Conservation (phyloP, 1,139 yeast genomes). For the Oligophagozyma castellii region DNA sequence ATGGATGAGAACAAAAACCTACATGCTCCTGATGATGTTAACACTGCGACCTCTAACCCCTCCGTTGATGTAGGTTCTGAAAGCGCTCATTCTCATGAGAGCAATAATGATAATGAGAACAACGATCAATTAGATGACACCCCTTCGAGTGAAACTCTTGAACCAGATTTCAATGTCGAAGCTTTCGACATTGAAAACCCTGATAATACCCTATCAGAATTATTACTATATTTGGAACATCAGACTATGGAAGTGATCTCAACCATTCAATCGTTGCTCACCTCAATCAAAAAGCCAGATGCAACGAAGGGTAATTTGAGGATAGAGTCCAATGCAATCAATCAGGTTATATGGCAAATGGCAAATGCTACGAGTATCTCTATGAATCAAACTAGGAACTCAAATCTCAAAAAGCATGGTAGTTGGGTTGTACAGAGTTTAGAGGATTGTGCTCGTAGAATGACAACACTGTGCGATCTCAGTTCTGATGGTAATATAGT, state of each 20-base stretch:
- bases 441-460: constrained; percentile 73
- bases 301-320: constrained; percentile 67
- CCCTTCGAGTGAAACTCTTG: constrained; percentile 2
- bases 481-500: constrained; percentile 24
- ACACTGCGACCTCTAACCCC: neutral
- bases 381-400: constrained; percentile 74
- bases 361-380: constrained; percentile 80
- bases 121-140: constrained; percentile 6
- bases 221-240: constrained; percentile 76
- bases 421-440: constrained; percentile 78
- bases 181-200: constrained; percentile 75
- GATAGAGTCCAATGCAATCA: constrained; percentile 58
- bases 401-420: constrained; percentile 78
- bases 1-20: too few species aligned
- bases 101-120: constrained; percentile 4
- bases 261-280: constrained; percentile 70
- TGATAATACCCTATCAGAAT: constrained; percentile 74
- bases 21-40: too few species aligned
- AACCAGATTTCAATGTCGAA: constrained; percentile 41
- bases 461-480: constrained; percentile 48
- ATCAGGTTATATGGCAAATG: constrained; percentile 71
- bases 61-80: constrained; percentile 1
- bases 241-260: constrained; percentile 88
- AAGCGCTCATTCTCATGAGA: constrained; percentile 1
- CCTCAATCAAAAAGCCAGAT: constrained; percentile 63